Percentiles rank a stretch among this genome's conserved stretches.
These are phyloP conservation scores for Microascus cirrosus DNA, from an alignment of 2,329 filamentous ascomycete species.

Conservation along the genomic window DNA sequence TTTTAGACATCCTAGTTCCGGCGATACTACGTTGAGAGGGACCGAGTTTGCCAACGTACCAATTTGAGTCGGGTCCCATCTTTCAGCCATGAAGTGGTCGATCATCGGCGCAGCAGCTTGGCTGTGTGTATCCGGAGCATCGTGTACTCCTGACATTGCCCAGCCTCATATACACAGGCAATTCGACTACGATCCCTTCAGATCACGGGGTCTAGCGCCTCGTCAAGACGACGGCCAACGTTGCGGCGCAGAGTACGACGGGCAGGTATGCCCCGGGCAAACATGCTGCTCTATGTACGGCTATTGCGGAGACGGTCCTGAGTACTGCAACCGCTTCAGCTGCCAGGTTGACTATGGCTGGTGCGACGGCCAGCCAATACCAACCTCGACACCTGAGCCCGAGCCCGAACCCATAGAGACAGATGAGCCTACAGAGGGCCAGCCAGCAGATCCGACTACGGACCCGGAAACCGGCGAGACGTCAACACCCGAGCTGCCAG, in stretches of 20 bases:
- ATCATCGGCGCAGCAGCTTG: neutral
- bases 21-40: no score
- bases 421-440: neutral
- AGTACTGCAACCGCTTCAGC: constrained; percentile 9
- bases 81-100: neutral
- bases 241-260: neutral
- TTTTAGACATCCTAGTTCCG: neutral
- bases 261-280: neutral
- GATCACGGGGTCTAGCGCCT: neutral
- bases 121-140: neutral
- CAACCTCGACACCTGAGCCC: neutral
- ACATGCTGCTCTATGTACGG: constrained; percentile 11
- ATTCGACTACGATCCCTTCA: neutral
- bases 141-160: neutral
- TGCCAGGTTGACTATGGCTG: constrained; percentile 2
- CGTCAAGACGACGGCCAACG: neutral
- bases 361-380: constrained; percentile 4
- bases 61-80: neutral
- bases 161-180: neutral
- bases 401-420: neutral
- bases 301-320: constrained; percentile 9
- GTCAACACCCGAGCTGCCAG: neutral
- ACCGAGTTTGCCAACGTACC: neutral
- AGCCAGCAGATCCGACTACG: neutral
- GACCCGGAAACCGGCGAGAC: constrained; percentile 4